Base-by-base conservation (phyloP, 129 eudicot species). In the Kitagawia praeruptora region DNA sequence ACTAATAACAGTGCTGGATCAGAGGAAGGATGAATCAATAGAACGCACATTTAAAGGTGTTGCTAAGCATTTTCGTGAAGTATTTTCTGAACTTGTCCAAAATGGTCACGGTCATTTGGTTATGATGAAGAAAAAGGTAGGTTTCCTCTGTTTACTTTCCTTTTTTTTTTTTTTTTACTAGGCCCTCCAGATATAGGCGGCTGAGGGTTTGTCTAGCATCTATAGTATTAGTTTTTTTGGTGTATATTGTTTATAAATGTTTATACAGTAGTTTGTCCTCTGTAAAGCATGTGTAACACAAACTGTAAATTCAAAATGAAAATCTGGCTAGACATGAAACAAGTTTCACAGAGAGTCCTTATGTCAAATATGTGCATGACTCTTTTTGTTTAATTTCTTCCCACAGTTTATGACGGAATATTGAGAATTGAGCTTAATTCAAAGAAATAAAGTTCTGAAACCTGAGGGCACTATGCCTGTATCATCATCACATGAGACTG, bases 1-100 rank as follows among this genome's bases (percentile, higher is more conserved):
- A 78, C 93, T 96, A 66, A 90, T 96, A 74, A 75, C 94, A 34
- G 99, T 90, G 53, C 87, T 96, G 86, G 99, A 96, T 80, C 97
- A 87, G 84, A 89, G 98, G 76, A 96, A 96, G 86, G 99, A 96
- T 75, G 99, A 96, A 86, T 92, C 99, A 10, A 96, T 96, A 70
- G 99, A 96, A 70, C 99, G 99, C 23, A 96, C 99, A 44, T 96
- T 96, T 85, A 96, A 96, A 87, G 99, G 99, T 58, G 99, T 96
- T 72, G 99, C 99, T 49, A 87, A 89, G 84, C 93, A 96, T 86
- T 96, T 96, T 76, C 89, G 98, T 39, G 98, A 96, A 70, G 99
- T 96, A 28, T 96, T 96, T 77, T 89, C 97, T 41, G 98, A 96
- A 84, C 99, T 96, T 48, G 99, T 96, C 77, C 96, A 96, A 88